Base-by-base conservation (phyloP, 371 early-diverging fungal species). In the Phascolomyces articulosus region DNA sequence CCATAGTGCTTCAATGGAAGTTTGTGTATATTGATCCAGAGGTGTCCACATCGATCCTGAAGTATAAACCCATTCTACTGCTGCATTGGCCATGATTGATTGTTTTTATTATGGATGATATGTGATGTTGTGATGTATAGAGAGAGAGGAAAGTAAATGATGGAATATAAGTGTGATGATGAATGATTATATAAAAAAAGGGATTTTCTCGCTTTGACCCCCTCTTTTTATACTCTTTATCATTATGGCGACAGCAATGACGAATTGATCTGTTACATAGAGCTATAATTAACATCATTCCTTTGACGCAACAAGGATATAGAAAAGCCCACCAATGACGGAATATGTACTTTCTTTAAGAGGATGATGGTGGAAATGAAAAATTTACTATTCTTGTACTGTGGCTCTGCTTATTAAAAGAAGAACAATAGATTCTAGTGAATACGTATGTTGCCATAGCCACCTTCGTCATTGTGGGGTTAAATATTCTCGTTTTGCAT, bases 31-130 rank as follows among this genome's bases (percentile, higher is more conserved):
- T 10, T 23, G 34, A 51, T 70, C 71, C 15, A 63, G 51, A 23
- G 60, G 60, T 24, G 55, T 29, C 71, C 71, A 70, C 1, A 64
- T 41, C 7, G 67, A 64, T 34, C 71, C 71, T 8, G 64, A 48
- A 21, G 60, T 66, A 47, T 70, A 70, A 60, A 70, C 64, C 71
- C 71, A 70, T 70, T 66, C 64, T 6, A 60, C 28, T 8, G 49
- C 28, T 21, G 61, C 44, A 56, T 61, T 62, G 34, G 47, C 51
- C 51, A 51, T 51, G 47, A 47, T 20, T n/a, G 47, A n/a, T n/a
- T n/a, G n/a, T n/a, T n/a, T n/a, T n/a, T n/a, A n/a, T n/a, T n/a
- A n/a, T n/a, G n/a, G n/a, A n/a, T n/a, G n/a, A n/a, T n/a, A n/a
- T 2, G 6, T 1, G 34, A 1, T 34, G 34, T 34, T 34, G 34